Conservation (phyloP, 495 filamentous ascomycete genomes). For the Aspergillus ostianus region DNA sequence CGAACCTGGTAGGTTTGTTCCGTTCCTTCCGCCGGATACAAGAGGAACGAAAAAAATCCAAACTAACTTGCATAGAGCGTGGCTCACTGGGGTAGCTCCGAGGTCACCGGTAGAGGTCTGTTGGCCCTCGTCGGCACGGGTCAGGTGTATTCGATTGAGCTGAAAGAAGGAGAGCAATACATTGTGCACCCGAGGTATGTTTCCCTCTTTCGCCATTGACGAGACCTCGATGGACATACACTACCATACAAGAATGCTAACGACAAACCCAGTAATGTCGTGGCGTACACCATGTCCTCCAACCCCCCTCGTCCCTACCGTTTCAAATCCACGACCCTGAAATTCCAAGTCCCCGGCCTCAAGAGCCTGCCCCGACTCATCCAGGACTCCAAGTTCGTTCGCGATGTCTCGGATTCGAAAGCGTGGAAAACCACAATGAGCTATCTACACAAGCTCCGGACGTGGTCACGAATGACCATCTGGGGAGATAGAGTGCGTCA, state of each 20-base stretch:
- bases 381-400: constrained; percentile 67
- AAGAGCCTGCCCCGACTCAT: constrained; percentile 52
- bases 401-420: constrained; percentile 61
- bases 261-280: constrained; percentile 62
- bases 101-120: constrained; percentile 82
- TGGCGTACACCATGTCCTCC: constrained; percentile 79
- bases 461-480: constrained; percentile 74
- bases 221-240: no score
- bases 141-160: constrained; percentile 76
- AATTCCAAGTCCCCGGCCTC: constrained; percentile 72
- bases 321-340: constrained; percentile 71
- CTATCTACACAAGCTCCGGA: constrained; percentile 63
- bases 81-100: constrained; percentile 86
- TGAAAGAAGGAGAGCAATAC: constrained; percentile 81
- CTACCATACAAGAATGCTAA: constrained; percentile 10
- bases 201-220: neutral
- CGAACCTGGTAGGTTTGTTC: constrained; percentile 56
- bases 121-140: constrained; percentile 81
- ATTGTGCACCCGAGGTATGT: constrained; percentile 73
- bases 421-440: constrained; percentile 66
- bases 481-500: constrained; percentile 79
- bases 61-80: constrained; percentile 60
- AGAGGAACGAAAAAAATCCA: constrained; percentile 1
- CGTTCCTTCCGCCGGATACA: neutral
- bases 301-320: constrained; percentile 78